Evolutionary conservation across 177 flowering plant species (phyloP), one percentile per base, ranked within the genome.

Genomic region (Vitis hybrid): DNA sequence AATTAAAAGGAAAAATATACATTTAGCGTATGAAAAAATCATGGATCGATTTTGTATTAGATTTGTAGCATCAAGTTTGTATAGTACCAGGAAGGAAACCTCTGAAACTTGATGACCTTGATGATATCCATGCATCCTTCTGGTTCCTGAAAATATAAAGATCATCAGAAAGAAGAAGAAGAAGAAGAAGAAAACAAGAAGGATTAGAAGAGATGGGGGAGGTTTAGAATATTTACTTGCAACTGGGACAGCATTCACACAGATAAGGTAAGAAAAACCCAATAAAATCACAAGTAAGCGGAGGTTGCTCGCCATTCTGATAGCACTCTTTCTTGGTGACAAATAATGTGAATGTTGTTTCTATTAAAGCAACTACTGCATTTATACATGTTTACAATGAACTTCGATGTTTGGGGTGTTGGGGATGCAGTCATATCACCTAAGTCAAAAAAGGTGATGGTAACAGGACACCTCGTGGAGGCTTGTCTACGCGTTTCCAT

Each of bases 191-290:
- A 24, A 58, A 24, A 32, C 55, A 13, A 46, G 3, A 24, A 64
- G 55, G 27, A 17, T 49, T 0, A 27, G 12, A 58, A 48, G 69
- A 27, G 46, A 9, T 53, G 35, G 14, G 11, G 30, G 2, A 54
- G 30, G 11, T 66, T 14, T 51, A 14, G n/a, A 59, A 73, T 41
- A 67, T 17, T 80, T 84, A 86, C 93, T 84, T 80, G 88, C 66
- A 62, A 77, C 35, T 61, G 93, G 88, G 76, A 81, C 83, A 61
- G 86, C 86, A 66, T 83, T 77, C 73, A 81, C 58, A 80, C 67
- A 68, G 46, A 77, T 46, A 56, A 85, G 71, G 20, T 81, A 79
- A 72, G 87, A 83, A 66, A 82, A 74, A 17, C 77, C 71, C 58
- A 87, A 67, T 50, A 80, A 59, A 53, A 81, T 30, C 46, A 83